Conservation (phyloP, 1,284 basidiomycete genomes). For the Sporisorium exsertum region DNA sequence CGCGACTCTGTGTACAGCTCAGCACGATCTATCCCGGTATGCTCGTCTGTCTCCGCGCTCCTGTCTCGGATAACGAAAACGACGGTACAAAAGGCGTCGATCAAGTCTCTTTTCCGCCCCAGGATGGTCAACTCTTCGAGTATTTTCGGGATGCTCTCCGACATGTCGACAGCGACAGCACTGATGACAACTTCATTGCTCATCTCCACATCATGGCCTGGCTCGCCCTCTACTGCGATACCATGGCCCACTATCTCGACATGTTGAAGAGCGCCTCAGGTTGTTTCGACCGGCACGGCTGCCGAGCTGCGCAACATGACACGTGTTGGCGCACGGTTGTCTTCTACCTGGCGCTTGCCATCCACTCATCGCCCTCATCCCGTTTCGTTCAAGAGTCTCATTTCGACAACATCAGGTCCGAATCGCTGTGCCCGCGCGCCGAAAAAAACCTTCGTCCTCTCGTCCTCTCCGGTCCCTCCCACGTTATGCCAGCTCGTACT, state of each 20-base stretch:
- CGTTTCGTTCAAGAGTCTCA: neutral
- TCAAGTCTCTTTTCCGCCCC: neutral
- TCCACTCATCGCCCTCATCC: neutral
- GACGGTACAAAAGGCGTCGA: no score
- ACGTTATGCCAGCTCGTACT: neutral
- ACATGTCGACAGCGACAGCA: neutral
- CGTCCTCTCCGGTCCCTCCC: neutral
- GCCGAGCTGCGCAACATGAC: neutral
- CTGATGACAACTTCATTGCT: neutral
- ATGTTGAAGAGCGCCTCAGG: neutral
- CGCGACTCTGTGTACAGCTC: constrained; percentile 1
- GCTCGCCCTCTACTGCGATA: constrained; percentile 8
- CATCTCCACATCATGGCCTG: constrained; percentile 6
- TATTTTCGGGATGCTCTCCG: neutral
- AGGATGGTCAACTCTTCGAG: neutral
- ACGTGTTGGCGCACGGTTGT: neutral
- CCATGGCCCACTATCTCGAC: neutral
- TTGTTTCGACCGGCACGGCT: neutral
- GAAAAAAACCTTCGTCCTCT: neutral
- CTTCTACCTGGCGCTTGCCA: neutral
- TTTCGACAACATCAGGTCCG: neutral
- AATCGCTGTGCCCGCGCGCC: neutral
- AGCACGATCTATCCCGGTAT: neutral
- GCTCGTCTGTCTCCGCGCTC: constrained; percentile 1
- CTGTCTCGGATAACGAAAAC: no score